phyloP scores from a whole-genome alignment of 148 eudicot genomes.

The Heliamphora exappendiculata region DNA sequence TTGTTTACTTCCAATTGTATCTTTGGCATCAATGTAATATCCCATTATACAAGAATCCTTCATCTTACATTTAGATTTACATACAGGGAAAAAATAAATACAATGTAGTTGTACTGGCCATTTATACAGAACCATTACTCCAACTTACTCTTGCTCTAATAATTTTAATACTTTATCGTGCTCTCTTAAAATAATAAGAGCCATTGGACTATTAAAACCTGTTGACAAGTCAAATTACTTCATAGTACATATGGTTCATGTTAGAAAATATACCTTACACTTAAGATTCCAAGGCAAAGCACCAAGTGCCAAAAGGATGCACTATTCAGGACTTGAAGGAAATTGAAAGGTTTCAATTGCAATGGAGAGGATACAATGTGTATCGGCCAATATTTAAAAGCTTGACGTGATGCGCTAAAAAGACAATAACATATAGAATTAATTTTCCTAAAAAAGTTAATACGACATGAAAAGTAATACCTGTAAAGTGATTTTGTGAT shows the following conservation, averaged over 20 bases:
- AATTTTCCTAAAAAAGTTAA: background rate
- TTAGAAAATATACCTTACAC: no score
- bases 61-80: background rate
- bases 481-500: constrained; percentile 85
- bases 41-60: no score
- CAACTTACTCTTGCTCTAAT: background rate
- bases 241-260: background rate
- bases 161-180: background rate
- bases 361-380: no score
- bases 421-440: background rate
- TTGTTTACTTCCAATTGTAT: background rate
- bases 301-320: no score
- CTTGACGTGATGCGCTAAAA: no score
- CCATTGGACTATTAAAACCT: background rate
- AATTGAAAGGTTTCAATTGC: no score
- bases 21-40: background rate
- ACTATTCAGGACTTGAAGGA: no score
- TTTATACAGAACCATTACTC: background rate
- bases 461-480: constrained; percentile 23
- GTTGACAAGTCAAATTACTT: background rate
- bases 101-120: no score
- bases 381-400: no score
- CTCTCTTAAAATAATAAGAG: background rate
- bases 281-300: no score
- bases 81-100: no score